Base-by-base conservation (phyloP, 2,329 filamentous ascomycete species). In the Nannizziopsis arthrosporioides region DNA sequence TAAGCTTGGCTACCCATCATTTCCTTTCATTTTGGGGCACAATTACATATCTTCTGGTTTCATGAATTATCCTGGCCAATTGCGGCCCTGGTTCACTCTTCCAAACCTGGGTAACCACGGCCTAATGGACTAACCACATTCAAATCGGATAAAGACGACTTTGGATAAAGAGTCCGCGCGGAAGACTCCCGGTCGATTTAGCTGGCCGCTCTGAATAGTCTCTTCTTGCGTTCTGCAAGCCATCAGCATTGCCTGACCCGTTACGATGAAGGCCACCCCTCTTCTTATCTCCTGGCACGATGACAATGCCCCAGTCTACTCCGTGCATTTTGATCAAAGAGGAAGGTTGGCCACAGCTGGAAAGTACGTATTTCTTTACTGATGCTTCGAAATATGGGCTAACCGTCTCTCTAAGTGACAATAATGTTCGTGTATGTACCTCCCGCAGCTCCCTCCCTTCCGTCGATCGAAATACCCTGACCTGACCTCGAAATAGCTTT, bases 201-300 rank as follows among this genome's bases (percentile, higher is more conserved):
- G 12, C 31, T 42, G 38, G 39, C 12, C 30, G 35, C 35, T 41
- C 35, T 19, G n/a, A 2, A 18, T 14, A 36, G n/a, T 47, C 15
- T 11, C 8, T 9, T 17, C 31, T 12, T 31, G 22, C 30, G 31
- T 38, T 22, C 32, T 27, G 19, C 44, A 18, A 27, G 31, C 45
- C 32, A 22, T 35, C 15, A 32, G 12, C 34, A n/a, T 17, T 32
- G 12, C 30, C 30, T 40, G 34, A 12, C 42, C 40, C 34, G 39
- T 44, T 62, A 63, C 67, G 64, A 98, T 98, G 92, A 96, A 94
- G 78, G 89, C 88, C 63, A 83, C 87, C 62, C 90, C 92, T 59
- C 77, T 98, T 58, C 90, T 96, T 64, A 90, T 98, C 71, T 87
- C 93, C 74, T 98, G 92, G 92, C 93, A 98, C 70, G 86, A 95